phyloP scores from a whole-genome alignment of 257 asterid species.

The Cordia subcordata region DNA sequence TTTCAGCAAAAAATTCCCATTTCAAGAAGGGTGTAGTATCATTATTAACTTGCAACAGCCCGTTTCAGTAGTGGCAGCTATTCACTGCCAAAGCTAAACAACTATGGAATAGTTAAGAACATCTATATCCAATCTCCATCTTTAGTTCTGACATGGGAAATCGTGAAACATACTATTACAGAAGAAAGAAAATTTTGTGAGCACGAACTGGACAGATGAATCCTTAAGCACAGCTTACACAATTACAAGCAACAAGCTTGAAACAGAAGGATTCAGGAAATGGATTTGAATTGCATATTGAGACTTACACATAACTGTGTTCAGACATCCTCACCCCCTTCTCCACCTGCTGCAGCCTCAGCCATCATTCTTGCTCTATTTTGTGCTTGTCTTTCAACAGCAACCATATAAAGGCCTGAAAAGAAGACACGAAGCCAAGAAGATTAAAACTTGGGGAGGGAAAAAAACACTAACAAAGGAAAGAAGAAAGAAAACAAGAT shows the following conservation, averaged over 20 bases:
- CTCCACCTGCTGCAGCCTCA: slow-evolving; percentile 49
- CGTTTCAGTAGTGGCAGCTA: too few relatives aligned
- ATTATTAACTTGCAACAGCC: too few relatives aligned
- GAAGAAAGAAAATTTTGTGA: not conserved
- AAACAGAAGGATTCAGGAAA: not conserved
- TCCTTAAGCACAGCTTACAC: not conserved
- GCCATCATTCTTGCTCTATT: slow-evolving; percentile 73
- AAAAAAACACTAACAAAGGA: not conserved
- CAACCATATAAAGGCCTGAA: slow-evolving; percentile 83
- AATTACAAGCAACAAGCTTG: not conserved
- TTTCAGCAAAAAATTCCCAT: too few relatives aligned
- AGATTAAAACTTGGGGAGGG: not conserved
- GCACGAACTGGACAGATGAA: not conserved
- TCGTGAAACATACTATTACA: not conserved
- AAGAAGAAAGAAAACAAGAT: not conserved
- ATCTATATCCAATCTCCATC: not conserved
- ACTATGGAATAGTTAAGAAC: not conserved
- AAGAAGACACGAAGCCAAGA: slow-evolving; percentile 2
- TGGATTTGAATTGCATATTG: too few relatives aligned
- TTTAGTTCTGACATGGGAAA: not conserved
- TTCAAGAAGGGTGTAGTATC: too few relatives aligned
- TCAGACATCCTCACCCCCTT: slow-evolving; percentile 32
- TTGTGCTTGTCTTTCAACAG: slow-evolving; percentile 73
- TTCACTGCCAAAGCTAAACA: not conserved
- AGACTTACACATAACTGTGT: not conserved